Evolutionary conservation across 345 rosid genomes (phyloP).

Genomic region (Cochlearia excelsa): DNA sequence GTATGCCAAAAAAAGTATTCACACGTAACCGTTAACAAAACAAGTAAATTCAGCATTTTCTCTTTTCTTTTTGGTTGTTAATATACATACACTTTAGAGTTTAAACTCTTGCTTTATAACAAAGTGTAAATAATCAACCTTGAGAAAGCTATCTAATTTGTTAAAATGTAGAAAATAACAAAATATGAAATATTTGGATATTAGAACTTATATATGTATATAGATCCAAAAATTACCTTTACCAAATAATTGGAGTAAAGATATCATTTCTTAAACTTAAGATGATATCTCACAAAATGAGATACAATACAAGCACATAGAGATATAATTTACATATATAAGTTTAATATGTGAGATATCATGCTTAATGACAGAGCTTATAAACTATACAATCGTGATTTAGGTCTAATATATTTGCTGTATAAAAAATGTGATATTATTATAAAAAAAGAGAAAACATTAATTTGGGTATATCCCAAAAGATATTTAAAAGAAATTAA

Average conservation of each 20-base stretch:
- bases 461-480: not conserved
- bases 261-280: too few species aligned
- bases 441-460: not conserved
- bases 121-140: not conserved
- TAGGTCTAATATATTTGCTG: not conserved
- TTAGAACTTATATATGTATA: not conserved
- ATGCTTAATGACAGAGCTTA: not conserved
- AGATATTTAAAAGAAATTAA: not conserved
- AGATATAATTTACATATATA: too few species aligned
- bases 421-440: constrained; percentile 7
- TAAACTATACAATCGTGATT: not conserved
- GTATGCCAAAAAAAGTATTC: too few species aligned
- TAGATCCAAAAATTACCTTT: not conserved
- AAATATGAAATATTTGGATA: too few species aligned
- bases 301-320: too few species aligned
- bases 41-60: not conserved
- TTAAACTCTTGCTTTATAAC: constrained; percentile 2
- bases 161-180: not conserved
- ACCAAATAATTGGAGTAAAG: too few species aligned
- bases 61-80: not conserved
- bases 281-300: too few species aligned
- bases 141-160: not conserved
- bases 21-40: not conserved
- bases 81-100: constrained; percentile 3
- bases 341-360: not conserved